Percentiles rank a stretch among this genome's conserved stretches.
Evolutionary conservation across 169 alveolate genomes (phyloP).

Genomic region (Plasmodium falciparum): DNA sequence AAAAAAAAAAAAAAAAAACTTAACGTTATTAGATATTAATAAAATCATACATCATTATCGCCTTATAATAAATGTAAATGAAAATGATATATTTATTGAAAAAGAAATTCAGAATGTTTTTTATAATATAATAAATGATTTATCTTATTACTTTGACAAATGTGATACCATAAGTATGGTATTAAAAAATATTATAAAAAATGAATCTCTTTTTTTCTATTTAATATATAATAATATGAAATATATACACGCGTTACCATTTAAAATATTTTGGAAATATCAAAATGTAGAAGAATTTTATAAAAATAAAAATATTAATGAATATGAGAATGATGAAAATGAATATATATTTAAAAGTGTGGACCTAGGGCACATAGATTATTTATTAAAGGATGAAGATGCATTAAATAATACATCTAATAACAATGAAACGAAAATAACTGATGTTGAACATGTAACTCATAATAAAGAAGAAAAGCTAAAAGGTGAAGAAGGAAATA

Average conservation of each 20-base stretch:
- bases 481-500: no score
- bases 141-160: conserved; percentile 35
- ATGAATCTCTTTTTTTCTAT: conserved; percentile 58
- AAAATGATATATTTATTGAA: conserved; percentile 67
- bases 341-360: conserved; percentile 57
- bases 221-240: conserved; percentile 42
- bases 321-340: conserved; percentile 42
- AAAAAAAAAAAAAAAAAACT: background rate
- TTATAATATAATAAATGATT: conserved; percentile 20
- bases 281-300: conserved; percentile 23
- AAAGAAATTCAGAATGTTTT: conserved; percentile 29
- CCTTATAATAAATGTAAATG: conserved; percentile 63
- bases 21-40: conserved; percentile 16
- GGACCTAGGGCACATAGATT: conserved; percentile 34
- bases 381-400: conserved; percentile 48
- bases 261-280: conserved; percentile 67
- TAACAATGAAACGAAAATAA: conserved; percentile 1
- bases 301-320: background rate
- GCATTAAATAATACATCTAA: background rate
- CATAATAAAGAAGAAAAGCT: background rate
- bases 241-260: conserved; percentile 51
- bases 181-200: conserved; percentile 29
- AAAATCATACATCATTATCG: conserved; percentile 22
- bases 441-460: background rate
- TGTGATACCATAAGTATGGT: conserved; percentile 1